These are phyloP conservation scores for Penicillium soppii DNA, from an alignment of 495 filamentous ascomycete genomes.

Conservation along the genomic window DNA sequence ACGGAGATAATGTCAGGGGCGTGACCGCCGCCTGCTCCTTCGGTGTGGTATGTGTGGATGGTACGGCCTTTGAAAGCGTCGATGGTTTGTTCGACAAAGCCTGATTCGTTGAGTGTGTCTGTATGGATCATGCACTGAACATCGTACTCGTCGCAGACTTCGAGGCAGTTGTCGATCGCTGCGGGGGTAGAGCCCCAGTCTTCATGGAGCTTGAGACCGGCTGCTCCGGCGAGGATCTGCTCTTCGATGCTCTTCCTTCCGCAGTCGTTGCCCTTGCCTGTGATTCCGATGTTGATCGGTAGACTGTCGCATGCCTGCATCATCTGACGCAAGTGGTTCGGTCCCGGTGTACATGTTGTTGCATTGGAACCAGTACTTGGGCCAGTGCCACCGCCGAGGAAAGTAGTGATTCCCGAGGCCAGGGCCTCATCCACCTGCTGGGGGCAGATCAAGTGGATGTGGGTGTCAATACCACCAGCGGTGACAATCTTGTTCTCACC, in stretches of 20 bases:
- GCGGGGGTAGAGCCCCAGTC: conserved; percentile 95
- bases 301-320: conserved; percentile 83
- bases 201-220: conserved; percentile 93
- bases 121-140: conserved; percentile 97
- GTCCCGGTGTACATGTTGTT: conserved; percentile 91
- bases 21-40: conserved; percentile 94
- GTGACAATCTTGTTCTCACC: conserved; percentile 93
- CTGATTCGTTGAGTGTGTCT: conserved; percentile 95
- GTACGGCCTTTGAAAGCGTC: conserved; percentile 83
- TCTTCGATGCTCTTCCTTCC: conserved; percentile 69
- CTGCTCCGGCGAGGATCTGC: conserved; percentile 80
- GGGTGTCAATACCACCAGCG: conserved; percentile 86
- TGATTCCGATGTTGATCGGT: conserved; percentile 93
- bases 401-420: conserved; percentile 84
- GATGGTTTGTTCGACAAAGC: conserved; percentile 93
- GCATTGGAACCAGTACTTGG: conserved; percentile 93
- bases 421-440: conserved; percentile 89
- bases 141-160: conserved; percentile 86
- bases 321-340: conserved; percentile 85
- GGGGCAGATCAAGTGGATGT: conserved; percentile 97
- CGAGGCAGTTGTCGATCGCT: conserved; percentile 87
- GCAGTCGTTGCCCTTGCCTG: conserved; percentile 94
- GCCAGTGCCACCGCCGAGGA: conserved; percentile 93
- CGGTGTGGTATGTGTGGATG: conserved; percentile 98
- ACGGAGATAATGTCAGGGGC: conserved; percentile 96